Base-by-base conservation (phyloP, 805 yeast genomes). In the Lipomyces japonicus region DNA sequence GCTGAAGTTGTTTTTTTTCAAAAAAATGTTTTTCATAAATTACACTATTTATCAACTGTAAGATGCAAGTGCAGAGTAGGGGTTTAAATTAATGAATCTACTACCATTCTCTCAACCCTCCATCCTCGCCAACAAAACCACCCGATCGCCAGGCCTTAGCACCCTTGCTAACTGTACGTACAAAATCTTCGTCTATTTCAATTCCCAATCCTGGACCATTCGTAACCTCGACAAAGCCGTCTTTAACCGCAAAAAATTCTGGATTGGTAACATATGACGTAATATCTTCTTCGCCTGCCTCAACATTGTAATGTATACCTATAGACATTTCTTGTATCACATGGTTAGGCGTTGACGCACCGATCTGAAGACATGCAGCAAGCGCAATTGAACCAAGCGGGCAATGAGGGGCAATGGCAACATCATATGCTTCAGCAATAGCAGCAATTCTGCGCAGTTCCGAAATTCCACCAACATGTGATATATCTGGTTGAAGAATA, bases 341-440 rank as follows among this genome's bases (percentile, higher is more conserved):
- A 39, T 61, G 61, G 50, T 63, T 63, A 10, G 56, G 58, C 1
- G 54, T 44, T 6, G 63, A 47, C 12, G 57, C 46, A 2, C 57
- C 67, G 31, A 63, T 50, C 34, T 63, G 66, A 31, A 63, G 41
- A 32, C 58, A 53, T 14, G 67, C 67, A 3, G 67, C 67, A 23
- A 63, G 49, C 5, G 66, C 65, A 32, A 63, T 52, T 3, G 67
- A 64, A 3, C 67, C 67, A 18, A 63, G 54, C 10, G 67, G 67
- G 30, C 67, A 63, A 41, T 63, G 67, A 4, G 67, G 67, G 10
- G 67, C 67, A 16, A 63, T 30, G 14, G 61, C 66, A 24, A 63
- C 56, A 38, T 63, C 67, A 48, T 61, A 63, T 0, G 67, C 57
- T 48, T 63, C 67, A 10, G 65, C 65, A 64, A 63, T 60, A 18